These are phyloP conservation scores for Colletotrichum sp. DNA, from an alignment of 2,329 filamentous ascomycete species.

Conservation along the genomic window DNA sequence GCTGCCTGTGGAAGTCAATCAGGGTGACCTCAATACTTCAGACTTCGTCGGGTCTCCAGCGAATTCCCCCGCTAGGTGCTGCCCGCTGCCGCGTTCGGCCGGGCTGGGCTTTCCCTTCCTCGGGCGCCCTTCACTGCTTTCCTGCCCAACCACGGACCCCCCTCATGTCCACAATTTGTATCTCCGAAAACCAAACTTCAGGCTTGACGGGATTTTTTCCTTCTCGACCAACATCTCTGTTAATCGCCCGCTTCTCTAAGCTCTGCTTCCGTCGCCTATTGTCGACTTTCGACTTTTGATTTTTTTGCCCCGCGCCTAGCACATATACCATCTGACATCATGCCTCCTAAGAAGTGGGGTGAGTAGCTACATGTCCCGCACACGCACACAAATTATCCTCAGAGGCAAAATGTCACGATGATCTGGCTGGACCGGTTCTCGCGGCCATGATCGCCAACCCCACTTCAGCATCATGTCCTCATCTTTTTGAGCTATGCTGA, in stretches of 20 bases:
- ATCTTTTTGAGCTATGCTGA: neutral
- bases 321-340: constrained; percentile 34
- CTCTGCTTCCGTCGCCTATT: neutral
- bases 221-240: neutral
- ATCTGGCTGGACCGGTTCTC: neutral
- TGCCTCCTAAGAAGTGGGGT: constrained; percentile 52
- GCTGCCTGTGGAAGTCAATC: neutral
- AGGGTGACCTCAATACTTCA: neutral
- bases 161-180: constrained; percentile 16
- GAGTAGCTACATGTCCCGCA: constrained; percentile 30
- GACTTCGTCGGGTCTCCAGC: neutral
- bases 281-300: neutral
- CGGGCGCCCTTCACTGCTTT: constrained; percentile 6
- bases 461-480: neutral
- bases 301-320: constrained; percentile 1
- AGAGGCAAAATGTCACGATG: constrained; percentile 18
- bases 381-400: constrained; percentile 15
- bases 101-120: constrained; percentile 7
- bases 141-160: constrained; percentile 19
- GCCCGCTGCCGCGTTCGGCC: constrained; percentile 12
- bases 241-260: neutral
- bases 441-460: neutral
- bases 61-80: constrained; percentile 1
- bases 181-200: neutral
- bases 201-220: neutral